Evolutionary conservation across 2,329 filamentous ascomycete species (phyloP).

Genomic region (Xylariaceae sp.): DNA sequence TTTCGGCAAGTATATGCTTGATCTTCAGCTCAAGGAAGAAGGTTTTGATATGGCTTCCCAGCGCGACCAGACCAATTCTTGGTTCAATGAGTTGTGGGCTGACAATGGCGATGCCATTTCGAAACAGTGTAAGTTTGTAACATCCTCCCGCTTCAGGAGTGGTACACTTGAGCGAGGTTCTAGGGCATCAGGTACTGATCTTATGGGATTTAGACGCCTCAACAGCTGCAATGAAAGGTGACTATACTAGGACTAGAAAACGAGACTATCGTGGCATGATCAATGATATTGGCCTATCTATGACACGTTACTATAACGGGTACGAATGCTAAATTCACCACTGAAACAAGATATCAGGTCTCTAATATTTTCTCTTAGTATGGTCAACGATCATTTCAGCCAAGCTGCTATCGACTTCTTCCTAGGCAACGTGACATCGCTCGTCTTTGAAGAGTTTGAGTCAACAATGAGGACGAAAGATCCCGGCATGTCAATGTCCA

Average conservation of each 20-base stretch:
- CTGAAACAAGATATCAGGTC: conserved; percentile 7
- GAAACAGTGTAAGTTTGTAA: conserved; percentile 59
- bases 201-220: conserved; percentile 59
- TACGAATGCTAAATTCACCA: conserved; percentile 33
- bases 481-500: conserved; percentile 80
- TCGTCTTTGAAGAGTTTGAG: conserved; percentile 92
- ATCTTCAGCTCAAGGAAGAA: conserved; percentile 71
- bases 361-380: conserved; percentile 52
- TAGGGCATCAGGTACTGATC: too few species aligned
- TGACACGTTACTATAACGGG: conserved; percentile 71
- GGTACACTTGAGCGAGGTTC: not conserved
- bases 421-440: conserved; percentile 78
- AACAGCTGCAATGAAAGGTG: conserved; percentile 91
- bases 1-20: conserved; percentile 77
- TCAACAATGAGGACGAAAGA: conserved; percentile 90
- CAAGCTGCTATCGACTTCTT: conserved; percentile 94
- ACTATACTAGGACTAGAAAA: conserved; percentile 89
- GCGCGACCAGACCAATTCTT: conserved; percentile 72
- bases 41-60: conserved; percentile 73
- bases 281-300: conserved; percentile 83
- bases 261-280: conserved; percentile 86
- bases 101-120: conserved; percentile 97
- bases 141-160: not conserved
- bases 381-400: conserved; percentile 96
- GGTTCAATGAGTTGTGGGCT: conserved; percentile 97